phyloP scores from a whole-genome alignment of 1,284 basidiomycete genomes.

The Leucoagaricus sp. region DNA sequence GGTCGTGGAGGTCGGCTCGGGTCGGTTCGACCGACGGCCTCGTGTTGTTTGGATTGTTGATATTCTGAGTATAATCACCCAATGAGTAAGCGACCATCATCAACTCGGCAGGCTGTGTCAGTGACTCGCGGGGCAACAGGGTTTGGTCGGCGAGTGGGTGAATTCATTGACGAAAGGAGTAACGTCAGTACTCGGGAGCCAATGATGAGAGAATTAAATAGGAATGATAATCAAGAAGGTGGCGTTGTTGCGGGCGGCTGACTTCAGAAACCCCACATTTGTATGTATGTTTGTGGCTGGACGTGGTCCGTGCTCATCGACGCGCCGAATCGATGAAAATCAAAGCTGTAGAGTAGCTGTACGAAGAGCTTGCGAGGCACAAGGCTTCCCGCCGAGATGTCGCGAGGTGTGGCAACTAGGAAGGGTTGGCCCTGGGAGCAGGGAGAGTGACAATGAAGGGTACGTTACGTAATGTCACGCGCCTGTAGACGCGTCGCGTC shows the following conservation, averaged over 20 bases:
- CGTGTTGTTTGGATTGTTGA: neutral
- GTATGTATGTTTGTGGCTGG: neutral
- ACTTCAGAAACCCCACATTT: slow-evolving; percentile 4
- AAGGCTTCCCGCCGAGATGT: neutral
- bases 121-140: neutral
- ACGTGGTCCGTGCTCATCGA: slow-evolving; percentile 2
- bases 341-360: neutral
- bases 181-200: neutral
- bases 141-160: neutral
- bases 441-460: neutral
- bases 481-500: slow-evolving; percentile 26
- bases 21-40: neutral
- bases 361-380: neutral
- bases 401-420: neutral
- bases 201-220: slow-evolving; percentile 7
- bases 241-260: slow-evolving; percentile 1
- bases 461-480: neutral
- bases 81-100: neutral
- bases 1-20: neutral
- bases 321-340: slow-evolving; percentile 12
- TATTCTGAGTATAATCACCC: neutral
- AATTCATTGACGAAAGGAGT: slow-evolving; percentile 1
- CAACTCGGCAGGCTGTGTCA: neutral
- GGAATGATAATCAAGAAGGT: slow-evolving; percentile 12
- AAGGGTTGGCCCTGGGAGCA: neutral